Evolutionary conservation across 2,329 filamentous ascomycete genomes (phyloP), one percentile per base, ranked within the genome.

Genomic region (Ambrosiella cleistominuta): DNA sequence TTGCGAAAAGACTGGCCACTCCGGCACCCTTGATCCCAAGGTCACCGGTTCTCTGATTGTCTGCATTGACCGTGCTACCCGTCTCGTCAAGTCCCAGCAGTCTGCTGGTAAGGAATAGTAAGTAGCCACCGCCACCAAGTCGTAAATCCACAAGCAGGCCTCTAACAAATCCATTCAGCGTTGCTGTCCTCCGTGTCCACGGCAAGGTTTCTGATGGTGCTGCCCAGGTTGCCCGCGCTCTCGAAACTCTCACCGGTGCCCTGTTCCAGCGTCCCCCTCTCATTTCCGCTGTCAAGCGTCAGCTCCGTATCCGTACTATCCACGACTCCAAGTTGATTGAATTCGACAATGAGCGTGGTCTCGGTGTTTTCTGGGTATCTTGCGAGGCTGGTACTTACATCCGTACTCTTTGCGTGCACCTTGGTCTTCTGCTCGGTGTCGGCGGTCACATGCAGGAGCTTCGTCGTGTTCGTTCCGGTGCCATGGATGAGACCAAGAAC

Each of bases 381-480:
- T 98, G 93, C 73, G 93, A 98, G 74, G 61, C 89, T 60, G 93
- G 93, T 70, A 98, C 93, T 63, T 98, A 98, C 72, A 97, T 98
- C 70, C 87, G 93, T 77, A 98, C 93, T 42, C 83, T 98, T 53
- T 97, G 93, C 73, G 91, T 97, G 49, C 93, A 97, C 74, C 72
- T 98, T 64, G 88, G 88, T 71, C 73, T 82, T 60, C 70, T 82
- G 49, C 73, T 82, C 52, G 80, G 91, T 69, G 89, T 95, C 60
- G 91, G 91, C 65, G 93, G 88, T 57, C 89, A 97, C 75, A 97
- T 97, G 91, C 91, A 97, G 76, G 91, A 97, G 76, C 83, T 97
- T 65, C 82, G 91, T 66, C 84, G 91, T 79, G 91, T 97, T 56
- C 81, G 91, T 68, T 88, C 83, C 72, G 91, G 91, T 74, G 90